Evolutionary conservation across 1,284 basidiomycete genomes (phyloP).

Genomic region (Trichosporon coremiiforme): DNA sequence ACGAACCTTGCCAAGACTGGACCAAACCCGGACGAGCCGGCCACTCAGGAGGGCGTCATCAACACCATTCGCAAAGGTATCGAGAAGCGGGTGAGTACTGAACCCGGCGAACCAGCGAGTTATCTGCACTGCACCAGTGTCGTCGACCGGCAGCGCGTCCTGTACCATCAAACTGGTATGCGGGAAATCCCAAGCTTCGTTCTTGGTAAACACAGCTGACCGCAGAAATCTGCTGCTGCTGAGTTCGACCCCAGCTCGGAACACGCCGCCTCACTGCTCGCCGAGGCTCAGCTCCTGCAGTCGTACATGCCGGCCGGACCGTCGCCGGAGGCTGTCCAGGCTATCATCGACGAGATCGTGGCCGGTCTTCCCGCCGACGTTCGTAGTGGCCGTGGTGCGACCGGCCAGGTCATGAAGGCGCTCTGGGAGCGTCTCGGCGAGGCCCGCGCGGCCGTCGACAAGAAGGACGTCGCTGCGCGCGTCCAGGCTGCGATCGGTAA

Average conservation of each 20-base stretch:
- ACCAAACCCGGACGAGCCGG: slow-evolving; percentile 43
- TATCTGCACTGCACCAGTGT: too few species aligned
- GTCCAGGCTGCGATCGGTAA: slow-evolving; percentile 46
- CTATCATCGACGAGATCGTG: slow-evolving; percentile 42
- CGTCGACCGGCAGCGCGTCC: too few species aligned
- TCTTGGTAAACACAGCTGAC: too few species aligned
- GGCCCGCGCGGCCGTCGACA: slow-evolving; percentile 43
- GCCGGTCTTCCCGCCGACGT: slow-evolving; percentile 34
- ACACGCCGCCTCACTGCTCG: not conserved
- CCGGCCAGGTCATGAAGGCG: slow-evolving; percentile 46
- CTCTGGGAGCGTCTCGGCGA: slow-evolving; percentile 53
- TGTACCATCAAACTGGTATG: too few species aligned
- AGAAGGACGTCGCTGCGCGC: slow-evolving; percentile 50
- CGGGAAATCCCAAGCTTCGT: too few species aligned
- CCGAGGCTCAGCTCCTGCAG: slow-evolving; percentile 44
- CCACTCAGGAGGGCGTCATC: slow-evolving; percentile 43
- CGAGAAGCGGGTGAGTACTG: slow-evolving; percentile 44
- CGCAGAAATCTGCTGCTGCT: not conserved
- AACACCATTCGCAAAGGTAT: slow-evolving; percentile 47
- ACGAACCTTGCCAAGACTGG: slow-evolving; percentile 47
- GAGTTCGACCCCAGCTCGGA: slow-evolving; percentile 13
- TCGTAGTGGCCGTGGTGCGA: slow-evolving; percentile 37
- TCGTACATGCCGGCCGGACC: slow-evolving; percentile 47
- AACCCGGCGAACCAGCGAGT: too few species aligned
- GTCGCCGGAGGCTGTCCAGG: slow-evolving; percentile 39